Conservation (phyloP, 768 basidiomycete genomes). For the Amanita muscaria region DNA sequence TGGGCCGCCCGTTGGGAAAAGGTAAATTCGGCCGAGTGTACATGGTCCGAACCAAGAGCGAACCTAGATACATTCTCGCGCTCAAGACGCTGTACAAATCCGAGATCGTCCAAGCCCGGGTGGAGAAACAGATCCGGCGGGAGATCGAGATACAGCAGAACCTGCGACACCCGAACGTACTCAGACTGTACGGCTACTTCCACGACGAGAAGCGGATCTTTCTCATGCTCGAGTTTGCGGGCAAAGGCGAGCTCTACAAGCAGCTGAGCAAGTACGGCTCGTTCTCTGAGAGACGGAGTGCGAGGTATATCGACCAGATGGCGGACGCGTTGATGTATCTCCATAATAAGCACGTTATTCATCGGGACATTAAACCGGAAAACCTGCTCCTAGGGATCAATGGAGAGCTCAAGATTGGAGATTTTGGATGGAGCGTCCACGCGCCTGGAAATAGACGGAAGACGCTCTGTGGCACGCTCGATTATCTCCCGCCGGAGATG, state of each 20-base stretch:
- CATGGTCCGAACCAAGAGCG: slow-evolving; percentile 88
- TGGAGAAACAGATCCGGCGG: slow-evolving; percentile 94
- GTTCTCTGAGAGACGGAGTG: slow-evolving; percentile 83
- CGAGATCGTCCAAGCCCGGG: slow-evolving; percentile 83
- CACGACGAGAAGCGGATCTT: slow-evolving; percentile 98
- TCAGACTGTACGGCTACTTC: slow-evolving; percentile 94
- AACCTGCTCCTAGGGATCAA: slow-evolving; percentile 91
- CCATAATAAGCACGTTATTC: slow-evolving; percentile 94
- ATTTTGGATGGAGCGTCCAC: slow-evolving; percentile 98
- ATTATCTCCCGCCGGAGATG: slow-evolving; percentile 99
- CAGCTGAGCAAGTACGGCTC: slow-evolving; percentile 79
- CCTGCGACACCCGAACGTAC: slow-evolving; percentile 88
- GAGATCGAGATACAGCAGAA: slow-evolving; percentile 99
- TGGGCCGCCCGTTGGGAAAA: slow-evolving; percentile 94
- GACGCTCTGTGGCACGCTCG: slow-evolving; percentile 92
- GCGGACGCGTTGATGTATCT: slow-evolving; percentile 90
- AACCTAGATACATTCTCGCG: slow-evolving; percentile 89
- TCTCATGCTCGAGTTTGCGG: slow-evolving; percentile 96
- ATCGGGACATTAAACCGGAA: slow-evolving; percentile 98
- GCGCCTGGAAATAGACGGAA: slow-evolving; percentile 84
- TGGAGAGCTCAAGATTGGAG: slow-evolving; percentile 95
- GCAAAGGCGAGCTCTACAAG: slow-evolving; percentile 94
- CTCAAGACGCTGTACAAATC: slow-evolving; percentile 96
- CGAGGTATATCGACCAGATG: slow-evolving; percentile 96
- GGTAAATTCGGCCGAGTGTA: slow-evolving; percentile 99